Conservation (phyloP, 108 stramenopile genomes). For the Nitzschia sp. region DNA sequence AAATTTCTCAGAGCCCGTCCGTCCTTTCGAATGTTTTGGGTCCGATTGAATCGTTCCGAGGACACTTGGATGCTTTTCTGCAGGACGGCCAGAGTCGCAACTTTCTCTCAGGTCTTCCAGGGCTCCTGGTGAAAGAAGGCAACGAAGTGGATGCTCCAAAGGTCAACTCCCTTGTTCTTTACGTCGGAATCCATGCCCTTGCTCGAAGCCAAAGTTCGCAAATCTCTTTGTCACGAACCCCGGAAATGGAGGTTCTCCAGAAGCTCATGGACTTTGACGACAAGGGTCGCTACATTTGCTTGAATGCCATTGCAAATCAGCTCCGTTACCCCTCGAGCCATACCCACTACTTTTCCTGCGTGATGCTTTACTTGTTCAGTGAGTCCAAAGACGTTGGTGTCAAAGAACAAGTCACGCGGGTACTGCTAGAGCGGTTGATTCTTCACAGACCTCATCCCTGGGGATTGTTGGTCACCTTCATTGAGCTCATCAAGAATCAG, state of each 20-base stretch:
- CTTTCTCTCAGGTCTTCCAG: slow-evolving; percentile 78
- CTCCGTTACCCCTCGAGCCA: slow-evolving; percentile 99
- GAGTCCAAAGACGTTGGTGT: slow-evolving; percentile 92
- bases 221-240: slow-evolving; percentile 75
- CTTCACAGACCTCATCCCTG: slow-evolving; percentile 99
- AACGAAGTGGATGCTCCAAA: slow-evolving; percentile 82
- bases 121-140: slow-evolving; percentile 68
- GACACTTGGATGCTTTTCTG: slow-evolving; percentile 91
- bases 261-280: slow-evolving; percentile 94
- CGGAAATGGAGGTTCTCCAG: slow-evolving; percentile 86
- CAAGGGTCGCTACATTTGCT: slow-evolving; percentile 92
- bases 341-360: slow-evolving; percentile 98
- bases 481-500: slow-evolving; percentile 99
- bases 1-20: slow-evolving; percentile 89
- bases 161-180: slow-evolving; percentile 93
- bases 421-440: slow-evolving; percentile 97
- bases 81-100: slow-evolving; percentile 83
- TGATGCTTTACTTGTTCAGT: slow-evolving; percentile 96
- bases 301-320: slow-evolving; percentile 99
- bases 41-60: slow-evolving; percentile 69
- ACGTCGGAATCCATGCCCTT: slow-evolving; percentile 92
- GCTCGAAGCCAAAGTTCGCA: slow-evolving; percentile 80
- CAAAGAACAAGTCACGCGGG: slow-evolving; percentile 98
- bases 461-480: slow-evolving; percentile 95
- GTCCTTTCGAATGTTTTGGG: slow-evolving; percentile 89